A percentile compares a stretch with the other conserved stretches of the same genome.
Conservation (phyloP, 2,329 filamentous ascomycete species). For the Trichoderma oligosporum region DNA sequence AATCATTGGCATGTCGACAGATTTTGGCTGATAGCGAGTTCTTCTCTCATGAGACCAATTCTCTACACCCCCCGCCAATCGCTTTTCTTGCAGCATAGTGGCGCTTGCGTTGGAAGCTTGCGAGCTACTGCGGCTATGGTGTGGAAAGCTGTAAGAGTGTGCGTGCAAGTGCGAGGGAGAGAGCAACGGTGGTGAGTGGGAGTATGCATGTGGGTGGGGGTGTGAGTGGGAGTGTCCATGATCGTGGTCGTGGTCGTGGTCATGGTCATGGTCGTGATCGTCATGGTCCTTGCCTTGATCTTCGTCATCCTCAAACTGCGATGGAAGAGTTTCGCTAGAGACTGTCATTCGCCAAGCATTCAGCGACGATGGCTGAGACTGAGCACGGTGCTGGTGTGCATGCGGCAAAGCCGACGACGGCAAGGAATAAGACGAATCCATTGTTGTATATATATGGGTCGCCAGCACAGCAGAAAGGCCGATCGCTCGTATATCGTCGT, state of each 20-base stretch:
- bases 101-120: conserved; percentile 31
- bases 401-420: conserved; percentile 50
- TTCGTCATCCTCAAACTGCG: conserved; percentile 31
- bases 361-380: conserved; percentile 38
- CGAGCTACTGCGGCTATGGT: conserved; percentile 31
- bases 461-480: not conserved
- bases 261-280: conserved; percentile 29
- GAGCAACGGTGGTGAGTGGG: conserved; percentile 17
- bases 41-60: conserved; percentile 44
- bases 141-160: conserved; percentile 27
- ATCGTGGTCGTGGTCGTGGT: conserved; percentile 27
- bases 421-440: conserved; percentile 52
- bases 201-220: conserved; percentile 24
- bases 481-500: conserved; percentile 1
- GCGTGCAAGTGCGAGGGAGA: conserved; percentile 26
- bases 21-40: conserved; percentile 36
- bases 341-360: conserved; percentile 38
- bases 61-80: conserved; percentile 33
- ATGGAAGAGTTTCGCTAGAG: conserved; percentile 32
- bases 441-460: conserved; percentile 24
- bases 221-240: conserved; percentile 23
- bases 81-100: conserved; percentile 31
- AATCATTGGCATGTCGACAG: conserved; percentile 22
- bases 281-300: conserved; percentile 28
- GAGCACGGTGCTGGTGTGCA: conserved; percentile 43